These are phyloP conservation scores for Coniosporium tulheliwenetii DNA, from an alignment of 2,329 filamentous ascomycete species.

Conservation along the genomic window DNA sequence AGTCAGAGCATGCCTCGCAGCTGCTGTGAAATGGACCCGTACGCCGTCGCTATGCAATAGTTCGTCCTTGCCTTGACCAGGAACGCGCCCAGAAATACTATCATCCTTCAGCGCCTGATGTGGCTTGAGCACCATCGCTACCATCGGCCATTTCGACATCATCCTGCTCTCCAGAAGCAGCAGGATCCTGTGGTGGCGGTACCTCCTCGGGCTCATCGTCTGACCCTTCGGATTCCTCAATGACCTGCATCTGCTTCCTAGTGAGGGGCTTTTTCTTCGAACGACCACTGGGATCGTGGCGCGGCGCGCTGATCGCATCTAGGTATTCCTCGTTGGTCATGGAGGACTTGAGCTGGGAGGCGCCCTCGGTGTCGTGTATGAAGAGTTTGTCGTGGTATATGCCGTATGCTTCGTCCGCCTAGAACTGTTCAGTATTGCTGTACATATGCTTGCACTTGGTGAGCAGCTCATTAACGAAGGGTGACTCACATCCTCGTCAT, in stretches of 20 bases:
- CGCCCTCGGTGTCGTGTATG: slow-evolving; percentile 27
- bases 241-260: slow-evolving; percentile 10
- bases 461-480: too few relatives aligned
- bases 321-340: slow-evolving; percentile 45
- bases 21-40: too few relatives aligned
- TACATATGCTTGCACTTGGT: neutral
- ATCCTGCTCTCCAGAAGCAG: too few relatives aligned
- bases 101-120: too few relatives aligned
- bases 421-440: neutral
- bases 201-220: slow-evolving; percentile 4
- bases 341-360: slow-evolving; percentile 34
- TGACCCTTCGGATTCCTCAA: slow-evolving; percentile 18
- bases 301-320: slow-evolving; percentile 44
- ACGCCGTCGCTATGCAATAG: too few relatives aligned
- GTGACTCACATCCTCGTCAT: slow-evolving; percentile 53
- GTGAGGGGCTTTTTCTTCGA: slow-evolving; percentile 20
- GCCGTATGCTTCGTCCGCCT: slow-evolving; percentile 55
- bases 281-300: slow-evolving; percentile 20
- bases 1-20: too few relatives aligned
- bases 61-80: too few relatives aligned
- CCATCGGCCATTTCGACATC: too few relatives aligned
- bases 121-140: too few relatives aligned
- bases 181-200: too few relatives aligned
- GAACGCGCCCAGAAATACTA: too few relatives aligned
- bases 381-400: slow-evolving; percentile 62